These are phyloP conservation scores for Starmerella riodocensis DNA, from an alignment of 805 yeast genomes.

Conservation along the genomic window DNA sequence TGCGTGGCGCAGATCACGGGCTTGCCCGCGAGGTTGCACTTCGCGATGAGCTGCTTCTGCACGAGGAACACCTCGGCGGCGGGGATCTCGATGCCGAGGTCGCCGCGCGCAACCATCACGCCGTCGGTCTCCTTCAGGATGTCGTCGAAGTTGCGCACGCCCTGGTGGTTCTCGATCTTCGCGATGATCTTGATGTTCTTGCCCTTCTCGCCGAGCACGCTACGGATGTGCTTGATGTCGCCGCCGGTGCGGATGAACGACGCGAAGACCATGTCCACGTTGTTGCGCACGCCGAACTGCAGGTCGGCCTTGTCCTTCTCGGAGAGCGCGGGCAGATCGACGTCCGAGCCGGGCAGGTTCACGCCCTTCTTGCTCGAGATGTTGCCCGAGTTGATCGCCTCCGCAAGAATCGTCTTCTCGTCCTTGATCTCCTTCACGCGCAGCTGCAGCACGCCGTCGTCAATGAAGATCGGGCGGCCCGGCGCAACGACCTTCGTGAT, in stretches of 20 bases:
- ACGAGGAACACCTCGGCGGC: constrained; percentile 98
- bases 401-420: constrained; percentile 68
- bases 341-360: constrained; percentile 97
- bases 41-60: constrained; percentile 97
- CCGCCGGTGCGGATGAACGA: constrained; percentile 92
- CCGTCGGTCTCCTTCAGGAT: constrained; percentile 92
- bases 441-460: constrained; percentile 95
- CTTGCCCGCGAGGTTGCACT: constrained; percentile 98
- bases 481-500: constrained; percentile 81
- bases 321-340: constrained; percentile 92
- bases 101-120: constrained; percentile 99
- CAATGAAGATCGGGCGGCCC: constrained; percentile 88
- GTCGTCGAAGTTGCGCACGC: constrained; percentile 98
- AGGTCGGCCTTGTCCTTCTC: constrained; percentile 93
- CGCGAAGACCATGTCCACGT: constrained; percentile 96
- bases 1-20: constrained; percentile 99
- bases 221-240: constrained; percentile 81
- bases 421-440: constrained; percentile 78
- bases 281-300: constrained; percentile 90
- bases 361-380: constrained; percentile 98
- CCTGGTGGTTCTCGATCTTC: constrained; percentile 98
- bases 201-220: constrained; percentile 94
- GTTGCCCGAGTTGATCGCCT: constrained; percentile 86
- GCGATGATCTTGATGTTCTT: constrained; percentile 89
- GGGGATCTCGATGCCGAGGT: constrained; percentile 97